phyloP scores from a whole-genome alignment of 495 filamentous ascomycete genomes.

The Echria macrotheca region DNA sequence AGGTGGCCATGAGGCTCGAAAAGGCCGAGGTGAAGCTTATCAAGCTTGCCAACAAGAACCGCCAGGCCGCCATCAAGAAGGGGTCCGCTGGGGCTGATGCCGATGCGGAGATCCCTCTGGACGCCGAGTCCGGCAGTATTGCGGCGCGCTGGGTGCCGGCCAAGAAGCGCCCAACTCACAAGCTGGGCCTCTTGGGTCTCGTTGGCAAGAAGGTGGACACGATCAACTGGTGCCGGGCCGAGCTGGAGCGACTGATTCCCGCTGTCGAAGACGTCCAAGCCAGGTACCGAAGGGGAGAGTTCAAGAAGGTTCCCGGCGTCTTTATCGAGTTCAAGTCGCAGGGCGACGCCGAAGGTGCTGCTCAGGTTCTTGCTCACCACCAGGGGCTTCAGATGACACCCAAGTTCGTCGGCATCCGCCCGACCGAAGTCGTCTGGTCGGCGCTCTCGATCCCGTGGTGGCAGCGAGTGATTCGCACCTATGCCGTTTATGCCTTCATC shows the following conservation, averaged over 20 bases:
- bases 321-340: slow-evolving; percentile 87
- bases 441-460: slow-evolving; percentile 86
- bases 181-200: slow-evolving; percentile 63
- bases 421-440: slow-evolving; percentile 82
- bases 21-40: slow-evolving; percentile 85
- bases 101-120: slow-evolving; percentile 42
- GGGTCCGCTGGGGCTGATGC: slow-evolving; percentile 40
- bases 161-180: slow-evolving; percentile 83
- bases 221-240: slow-evolving; percentile 83
- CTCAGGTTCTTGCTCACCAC: slow-evolving; percentile 82
- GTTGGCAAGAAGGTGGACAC: slow-evolving; percentile 92
- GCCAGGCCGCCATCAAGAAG: slow-evolving; percentile 72
- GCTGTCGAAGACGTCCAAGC: slow-evolving; percentile 71
- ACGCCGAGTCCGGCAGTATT: slow-evolving; percentile 66
- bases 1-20: slow-evolving; percentile 79
- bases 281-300: slow-evolving; percentile 65
- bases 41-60: slow-evolving; percentile 70
- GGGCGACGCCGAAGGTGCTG: slow-evolving; percentile 78
- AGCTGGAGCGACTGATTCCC: slow-evolving; percentile 77
- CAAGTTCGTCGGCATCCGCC: slow-evolving; percentile 78
- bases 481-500: slow-evolving; percentile 65
- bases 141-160: slow-evolving; percentile 73
- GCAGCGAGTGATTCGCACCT: slow-evolving; percentile 69
- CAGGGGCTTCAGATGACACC: slow-evolving; percentile 90
- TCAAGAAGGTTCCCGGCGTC: slow-evolving; percentile 61